Base-by-base conservation (phyloP, 257 asterid species). In the Plantago elongata region DNA sequence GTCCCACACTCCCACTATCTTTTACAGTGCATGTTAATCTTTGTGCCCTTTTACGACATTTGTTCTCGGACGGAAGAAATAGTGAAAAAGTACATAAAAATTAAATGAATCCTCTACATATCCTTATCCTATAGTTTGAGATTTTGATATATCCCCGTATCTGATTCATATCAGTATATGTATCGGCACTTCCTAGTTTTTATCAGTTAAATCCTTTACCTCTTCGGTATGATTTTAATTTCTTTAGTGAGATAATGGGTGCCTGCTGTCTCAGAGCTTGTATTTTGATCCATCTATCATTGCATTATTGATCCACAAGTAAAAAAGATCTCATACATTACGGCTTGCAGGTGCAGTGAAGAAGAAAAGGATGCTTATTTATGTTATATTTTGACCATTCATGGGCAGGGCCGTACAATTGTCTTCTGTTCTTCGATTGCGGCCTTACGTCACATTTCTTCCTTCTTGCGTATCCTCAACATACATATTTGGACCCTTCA, bases 361-460 rank as follows among this genome's bases (percentile, higher is more conserved):
- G 96, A 87, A 51, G 97, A 92, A 74, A 92, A 92, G 64, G 99
- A 92, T 87, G 89, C 93, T 11, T 89, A 89, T 71, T 76, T 92
- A 72, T 92, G 84, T 73, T 92, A 92, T 67, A 72, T 89, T 66
- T 70, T 87, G 69, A 83, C 95, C 62, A 76, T 87, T 45, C 99
- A 92, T 59, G 99, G 96, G 66, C 87, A 78, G 77, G 99, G 99
- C 56, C 91, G 97, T 42, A 76, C 96, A 54, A 89, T 92, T 69
- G 83, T 92, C 65, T 92, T 92, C 77, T 92, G 97, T 72, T 87
- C 99, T 68, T 89, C 99, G 40, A 83, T 92, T 74, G 95, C 99
- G 42, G 97, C 99, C 70, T 74, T 89, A 73, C 96, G 95, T 38
- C 97, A 82, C 66, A 76, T 89, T 67, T 87, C 96, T 63, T 82